A percentile compares a stretch with the other conserved stretches of the same genome.
Conservation (phyloP, 345 rosid genomes). For the Hibiscus mutabilis region DNA sequence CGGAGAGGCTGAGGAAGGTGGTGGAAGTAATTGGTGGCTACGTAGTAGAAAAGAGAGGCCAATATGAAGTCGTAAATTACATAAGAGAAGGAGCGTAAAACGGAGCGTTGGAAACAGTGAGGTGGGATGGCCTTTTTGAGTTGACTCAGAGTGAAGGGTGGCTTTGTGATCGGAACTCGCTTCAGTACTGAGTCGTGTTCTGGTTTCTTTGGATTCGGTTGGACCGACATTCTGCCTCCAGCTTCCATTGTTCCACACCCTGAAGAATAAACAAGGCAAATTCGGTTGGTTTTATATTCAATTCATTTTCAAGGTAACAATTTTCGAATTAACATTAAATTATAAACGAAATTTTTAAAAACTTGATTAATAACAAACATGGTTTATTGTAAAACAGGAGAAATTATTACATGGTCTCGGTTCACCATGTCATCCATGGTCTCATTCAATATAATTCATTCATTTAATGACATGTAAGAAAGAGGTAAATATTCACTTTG, state of each 20-base stretch:
- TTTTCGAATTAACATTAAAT: too few relatives aligned
- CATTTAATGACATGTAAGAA: too few relatives aligned
- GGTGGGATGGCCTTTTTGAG: conserved; percentile 83
- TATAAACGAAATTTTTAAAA: too few relatives aligned
- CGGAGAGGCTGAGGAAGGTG: conserved; percentile 50
- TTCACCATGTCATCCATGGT: too few relatives aligned
- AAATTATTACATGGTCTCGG: too few relatives aligned
- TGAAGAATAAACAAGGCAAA: conserved; percentile 3
- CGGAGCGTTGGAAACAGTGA: conserved; percentile 82
- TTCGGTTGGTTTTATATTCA: too few relatives aligned
- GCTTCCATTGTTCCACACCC: conserved; percentile 64
- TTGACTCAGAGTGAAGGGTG: conserved; percentile 63
- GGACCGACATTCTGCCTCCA: conserved; percentile 63
- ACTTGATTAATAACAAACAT: too few relatives aligned
- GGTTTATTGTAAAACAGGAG: too few relatives aligned
- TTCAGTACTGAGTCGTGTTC: conserved; percentile 26
- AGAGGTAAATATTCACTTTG: too few relatives aligned
- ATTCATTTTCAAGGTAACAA: too few relatives aligned
- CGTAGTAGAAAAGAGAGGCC: conserved; percentile 44
- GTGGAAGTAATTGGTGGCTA: conserved; percentile 50
- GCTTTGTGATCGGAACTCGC: conserved; percentile 57
- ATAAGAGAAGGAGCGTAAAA: conserved; percentile 68
- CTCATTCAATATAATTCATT: too few relatives aligned
- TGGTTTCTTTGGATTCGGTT: conserved; percentile 30
- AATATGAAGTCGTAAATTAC: conserved; percentile 47